These are phyloP conservation scores for Cicer arietinum DNA, from an alignment of 306 rosid species.

Conservation along the genomic window DNA sequence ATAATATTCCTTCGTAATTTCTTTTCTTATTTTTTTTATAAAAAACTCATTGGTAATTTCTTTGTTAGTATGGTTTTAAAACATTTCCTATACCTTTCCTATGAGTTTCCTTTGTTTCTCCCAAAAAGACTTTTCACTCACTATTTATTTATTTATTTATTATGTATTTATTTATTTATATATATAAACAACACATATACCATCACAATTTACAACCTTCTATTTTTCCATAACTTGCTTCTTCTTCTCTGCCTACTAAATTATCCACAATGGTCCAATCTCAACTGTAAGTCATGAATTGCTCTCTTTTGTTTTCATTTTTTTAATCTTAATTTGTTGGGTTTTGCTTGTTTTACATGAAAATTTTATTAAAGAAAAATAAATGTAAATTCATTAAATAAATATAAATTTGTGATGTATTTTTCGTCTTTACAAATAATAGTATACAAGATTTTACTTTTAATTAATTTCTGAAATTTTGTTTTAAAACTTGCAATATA, in stretches of 20 bases:
- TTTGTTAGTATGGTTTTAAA: background rate
- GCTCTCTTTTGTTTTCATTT: background rate
- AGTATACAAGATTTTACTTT: background rate
- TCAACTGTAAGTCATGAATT: slow-evolving; percentile 26
- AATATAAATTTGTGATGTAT: no score
- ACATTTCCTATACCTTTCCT: background rate
- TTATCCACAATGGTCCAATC: slow-evolving; percentile 25
- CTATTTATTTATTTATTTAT: background rate
- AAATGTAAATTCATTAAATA: background rate
- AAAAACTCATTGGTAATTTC: no score
- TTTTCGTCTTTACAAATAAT: background rate
- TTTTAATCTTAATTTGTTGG: background rate
- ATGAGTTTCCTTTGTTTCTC: background rate
- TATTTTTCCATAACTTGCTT: background rate
- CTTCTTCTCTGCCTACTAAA: background rate
- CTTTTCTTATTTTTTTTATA: no score
- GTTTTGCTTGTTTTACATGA: background rate
- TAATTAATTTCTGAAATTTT: no score
- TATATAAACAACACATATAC: background rate
- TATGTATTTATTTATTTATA: background rate
- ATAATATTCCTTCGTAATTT: no score
- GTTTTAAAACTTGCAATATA: background rate
- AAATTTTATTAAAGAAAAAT: background rate
- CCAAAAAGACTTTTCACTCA: background rate
- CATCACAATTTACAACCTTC: slow-evolving; percentile 14